Evolutionary conservation across 495 filamentous ascomycete species (phyloP).

Genomic region (Aspergillus diversus): DNA sequence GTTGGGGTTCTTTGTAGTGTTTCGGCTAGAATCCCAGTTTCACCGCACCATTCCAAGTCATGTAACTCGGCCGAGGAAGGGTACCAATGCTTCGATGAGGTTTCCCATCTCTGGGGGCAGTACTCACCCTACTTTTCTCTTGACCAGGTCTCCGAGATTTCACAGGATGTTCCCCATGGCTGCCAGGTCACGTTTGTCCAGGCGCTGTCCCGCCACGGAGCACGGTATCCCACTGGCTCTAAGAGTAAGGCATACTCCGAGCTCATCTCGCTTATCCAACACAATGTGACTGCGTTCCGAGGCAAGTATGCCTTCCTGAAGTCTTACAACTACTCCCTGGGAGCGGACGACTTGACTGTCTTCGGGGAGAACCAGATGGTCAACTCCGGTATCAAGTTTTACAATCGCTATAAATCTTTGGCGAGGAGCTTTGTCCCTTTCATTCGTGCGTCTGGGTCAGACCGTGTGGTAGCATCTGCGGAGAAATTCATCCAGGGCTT

Average conservation of each 20-base stretch:
- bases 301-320: constrained; percentile 66
- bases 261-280: constrained; percentile 64
- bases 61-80: constrained; percentile 66
- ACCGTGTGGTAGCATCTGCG: constrained; percentile 75
- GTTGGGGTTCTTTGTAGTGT: constrained; percentile 9
- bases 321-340: constrained; percentile 72
- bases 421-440: constrained; percentile 63
- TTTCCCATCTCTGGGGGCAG: constrained; percentile 80
- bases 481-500: constrained; percentile 74
- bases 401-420: constrained; percentile 66
- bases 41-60: constrained; percentile 3
- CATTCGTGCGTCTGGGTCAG: constrained; percentile 68
- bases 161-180: constrained; percentile 55
- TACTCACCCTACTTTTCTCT: constrained; percentile 84
- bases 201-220: constrained; percentile 81
- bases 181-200: constrained; percentile 80
- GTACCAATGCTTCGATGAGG: constrained; percentile 61
- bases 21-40: constrained; percentile 9
- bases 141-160: constrained; percentile 57
- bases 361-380: constrained; percentile 76
- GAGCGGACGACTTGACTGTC: constrained; percentile 70
- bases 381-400: constrained; percentile 74
- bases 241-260: constrained; percentile 61
- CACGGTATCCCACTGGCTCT: constrained; percentile 69
- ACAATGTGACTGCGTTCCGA: constrained; percentile 55